Evolutionary conservation across 345 rosid species (phyloP), one percentile per base, ranked within the genome.

Genomic region (Pistacia atlantica): DNA sequence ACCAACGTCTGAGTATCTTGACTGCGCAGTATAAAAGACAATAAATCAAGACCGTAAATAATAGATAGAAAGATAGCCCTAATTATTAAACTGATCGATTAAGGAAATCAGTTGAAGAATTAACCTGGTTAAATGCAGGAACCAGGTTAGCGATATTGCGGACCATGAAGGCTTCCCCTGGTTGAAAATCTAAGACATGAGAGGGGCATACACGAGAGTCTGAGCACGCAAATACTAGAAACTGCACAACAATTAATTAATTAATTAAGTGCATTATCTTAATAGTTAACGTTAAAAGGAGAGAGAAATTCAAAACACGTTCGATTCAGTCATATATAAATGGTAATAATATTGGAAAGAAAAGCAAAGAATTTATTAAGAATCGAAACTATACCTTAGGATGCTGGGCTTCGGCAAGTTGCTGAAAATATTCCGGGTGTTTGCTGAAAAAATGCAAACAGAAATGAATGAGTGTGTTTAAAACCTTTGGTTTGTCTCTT

Each of bases 151-250:
- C 89, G 22, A 88, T 81, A 75, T 88, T 88, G 75, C 84, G 88
- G 64, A 65, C 83, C 67, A 83, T 75, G 79, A 88, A 88, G 17
- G 88, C 91, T 28, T 86, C 86, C 62, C 91, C 91, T 31, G 83
- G 88, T 17, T 83, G 86, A 33, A 88, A 84, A 83, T 82, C 45
- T 11, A 86, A 85, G 58, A 86, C 78, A 76, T 83, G 82, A 5
- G 88, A 83, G 59, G 91, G 91, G 73, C 89, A 77, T 55, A 86
- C 88, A 28, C 91, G 83, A 8, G 91, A 86, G 77, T 88, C 91
- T 10, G 86, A 86, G 85, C 89, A 86, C 0, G 87, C 87, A 66
- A 81, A 81, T 42, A 78, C 81, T 64, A 81, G 60, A 65, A 64
- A 77, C 76, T 77, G 72, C 35, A 55, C 46, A n/a, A 18, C 1